Evolutionary conservation across 768 basidiomycete genomes (phyloP), one percentile per base, ranked within the genome.

Genomic region (Mycena amicta): DNA sequence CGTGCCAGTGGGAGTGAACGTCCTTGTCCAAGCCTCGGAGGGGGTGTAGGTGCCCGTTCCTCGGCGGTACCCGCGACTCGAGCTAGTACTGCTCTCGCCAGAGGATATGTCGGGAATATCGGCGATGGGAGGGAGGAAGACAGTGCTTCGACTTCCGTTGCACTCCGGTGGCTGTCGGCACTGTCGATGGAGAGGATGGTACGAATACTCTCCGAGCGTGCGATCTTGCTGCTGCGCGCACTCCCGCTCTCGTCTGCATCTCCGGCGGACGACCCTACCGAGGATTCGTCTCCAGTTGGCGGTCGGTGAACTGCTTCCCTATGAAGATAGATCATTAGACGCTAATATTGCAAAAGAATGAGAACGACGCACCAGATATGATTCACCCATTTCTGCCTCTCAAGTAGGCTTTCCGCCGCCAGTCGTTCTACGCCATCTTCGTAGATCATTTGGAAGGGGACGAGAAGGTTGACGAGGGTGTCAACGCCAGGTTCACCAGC

Each of bases 361-460:
- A n/a, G n/a, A n/a, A n/a, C n/a, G n/a, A 76, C 85, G 49, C 67
- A 93, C 95, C 92, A 94, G 54, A 97, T 83, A 4, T 92, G 84
- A 66, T 90, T 91, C 13, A 95, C 92, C 95, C 95, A 97, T 71
- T 89, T 85, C 52, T 93, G 88, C 64, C 94, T 80, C 70, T 95
- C 91, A 57, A 90, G 72, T 5, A 93, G 82, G 62, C 91, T 94
- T 68, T 95, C 94, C n/a, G 92, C 88, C 5, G 88, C 94, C 25
- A 97, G 70, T 6, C 95, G 75, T 70, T 97, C 95, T 1, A 94
- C 86, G 1, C 95, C 94, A 70, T 97, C 95, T 11, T 83, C 81
- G 69, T 97, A 97, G 33, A 94, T 68, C 77, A 97, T 82, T 69
- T 95, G 93, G 73, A 97, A 96, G 0, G 94, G 94, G 56, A 92